Base-by-base conservation (phyloP, 306 rosid genomes). In the Vigna hirtella region DNA sequence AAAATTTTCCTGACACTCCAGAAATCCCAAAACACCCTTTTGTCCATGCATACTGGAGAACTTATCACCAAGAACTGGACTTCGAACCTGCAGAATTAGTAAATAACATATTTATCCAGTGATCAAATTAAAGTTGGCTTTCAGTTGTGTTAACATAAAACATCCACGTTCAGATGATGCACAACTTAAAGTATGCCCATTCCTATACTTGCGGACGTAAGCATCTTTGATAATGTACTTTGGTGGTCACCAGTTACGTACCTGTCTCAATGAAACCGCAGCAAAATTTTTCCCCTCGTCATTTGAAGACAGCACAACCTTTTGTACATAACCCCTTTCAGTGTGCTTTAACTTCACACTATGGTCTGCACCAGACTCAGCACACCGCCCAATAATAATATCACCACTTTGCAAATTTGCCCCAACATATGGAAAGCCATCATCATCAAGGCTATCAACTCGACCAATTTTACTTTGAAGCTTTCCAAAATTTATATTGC, bases 1-100 rank as follows among this genome's bases (percentile, higher is more conserved):
- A 61, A 96, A 96, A 86, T 96, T 96, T 76, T 96, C 99, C 77
- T 96, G 94, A 22, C 89, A 87, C 85, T 93, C 99, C 81, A 95
- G 78, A 85, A 85, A 93, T 10, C 99, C 99, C 51, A 95, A 78
- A n/a, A 95, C 99, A 68, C 98, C 99, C 79, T 95, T 95, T 49
- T 95, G 99, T n/a, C 99, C 99, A 45, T 95, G 99, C 99, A 95
- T 95, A 73, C 98, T 93, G 15, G 99, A 95, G 85, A 95, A 95
- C 76, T 96, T 96, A 87, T 96, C 99, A 74, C 99, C 99, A 43
- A 93, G 97, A 77, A 88, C 90, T 26, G 99, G 99, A 53, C 86
- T 82, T n/a, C 99, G 93, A 62, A 96, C 95, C 99, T 96, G 85
- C 82, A 79, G 56, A 13, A 11, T 62, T 67, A 51, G 51, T 38